Evolutionary conservation across 2,329 filamentous ascomycete species (phyloP).

Genomic region (Sclerotinia spermophila): DNA sequence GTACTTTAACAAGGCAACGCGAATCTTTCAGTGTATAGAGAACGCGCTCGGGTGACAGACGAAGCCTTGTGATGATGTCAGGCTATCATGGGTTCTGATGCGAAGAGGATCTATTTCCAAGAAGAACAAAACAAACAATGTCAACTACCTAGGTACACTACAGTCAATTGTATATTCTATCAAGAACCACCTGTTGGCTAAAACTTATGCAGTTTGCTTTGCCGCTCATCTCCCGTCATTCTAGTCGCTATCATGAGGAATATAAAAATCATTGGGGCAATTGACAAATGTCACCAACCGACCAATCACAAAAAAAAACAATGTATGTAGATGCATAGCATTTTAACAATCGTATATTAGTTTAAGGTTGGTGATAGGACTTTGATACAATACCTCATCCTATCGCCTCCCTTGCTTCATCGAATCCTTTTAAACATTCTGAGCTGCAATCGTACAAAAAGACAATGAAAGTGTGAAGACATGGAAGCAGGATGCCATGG

Average conservation of each 20-base stretch:
- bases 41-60: conserved; percentile 15
- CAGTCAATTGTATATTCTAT: neutral
- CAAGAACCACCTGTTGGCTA: neutral
- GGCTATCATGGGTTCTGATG: conserved; percentile 3
- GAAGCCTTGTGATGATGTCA: conserved; percentile 21
- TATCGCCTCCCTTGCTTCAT: neutral
- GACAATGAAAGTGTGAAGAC: conserved; percentile 4
- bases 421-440: neutral
- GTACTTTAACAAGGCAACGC: conserved; percentile 10
- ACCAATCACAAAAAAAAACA: neutral
- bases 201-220: conserved; percentile 1
- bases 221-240: neutral
- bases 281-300: neutral
- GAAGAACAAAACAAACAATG: neutral
- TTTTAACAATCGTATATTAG: conserved; percentile 5
- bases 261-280: neutral
- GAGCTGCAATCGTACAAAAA: neutral
- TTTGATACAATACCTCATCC: neutral
- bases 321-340: neutral
- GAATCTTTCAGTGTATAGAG: conserved; percentile 9
- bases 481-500: neutral
- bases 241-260: neutral
- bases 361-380: neutral
- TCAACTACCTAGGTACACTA: neutral
- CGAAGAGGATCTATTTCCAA: neutral